Percentiles rank a stretch among this genome's conserved stretches.
These are phyloP conservation scores for Quambalaria eucalypti DNA, from an alignment of 1,284 basidiomycete genomes.

Conservation along the genomic window DNA sequence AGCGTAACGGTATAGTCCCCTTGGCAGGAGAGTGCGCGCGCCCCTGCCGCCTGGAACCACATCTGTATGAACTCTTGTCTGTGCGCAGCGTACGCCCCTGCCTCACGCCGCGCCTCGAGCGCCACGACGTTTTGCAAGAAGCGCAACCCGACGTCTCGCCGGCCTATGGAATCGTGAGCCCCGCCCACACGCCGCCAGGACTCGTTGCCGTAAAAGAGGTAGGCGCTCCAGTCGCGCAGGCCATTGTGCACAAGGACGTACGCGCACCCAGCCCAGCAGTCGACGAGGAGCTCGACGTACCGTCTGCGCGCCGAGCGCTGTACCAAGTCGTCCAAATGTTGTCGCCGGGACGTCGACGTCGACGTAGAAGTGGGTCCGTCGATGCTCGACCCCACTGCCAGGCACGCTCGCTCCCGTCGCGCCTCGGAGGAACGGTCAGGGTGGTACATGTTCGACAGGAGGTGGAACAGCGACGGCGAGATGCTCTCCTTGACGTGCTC, in stretches of 20 bases:
- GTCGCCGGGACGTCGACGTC: neutral
- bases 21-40: conserved; percentile 23
- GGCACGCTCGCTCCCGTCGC: no score
- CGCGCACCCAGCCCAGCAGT: conserved; percentile 69
- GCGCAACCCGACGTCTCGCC: conserved; percentile 60
- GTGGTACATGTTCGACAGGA: conserved; percentile 55
- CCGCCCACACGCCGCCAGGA: conserved; percentile 59
- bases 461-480: conserved; percentile 58
- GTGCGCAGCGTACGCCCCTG: conserved; percentile 28
- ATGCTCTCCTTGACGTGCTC: conserved; percentile 57
- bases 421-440: conserved; percentile 16
- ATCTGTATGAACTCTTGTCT: conserved; percentile 18
- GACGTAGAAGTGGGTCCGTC: no score
- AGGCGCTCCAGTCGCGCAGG: conserved; percentile 60
- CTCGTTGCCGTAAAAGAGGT: conserved; percentile 55
- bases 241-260: conserved; percentile 60
- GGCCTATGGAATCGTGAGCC: conserved; percentile 55
- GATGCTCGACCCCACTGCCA: no score
- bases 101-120: conserved; percentile 61
- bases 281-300: conserved; percentile 56
- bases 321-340: conserved; percentile 5
- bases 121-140: conserved; percentile 62
- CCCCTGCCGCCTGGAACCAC: conserved; percentile 30
- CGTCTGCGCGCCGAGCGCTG: conserved; percentile 42
- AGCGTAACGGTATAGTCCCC: conserved; percentile 18